These are phyloP conservation scores for Alopecurus myosuroides DNA, from an alignment of 176 grass and related monocot genomes.

Conservation along the genomic window DNA sequence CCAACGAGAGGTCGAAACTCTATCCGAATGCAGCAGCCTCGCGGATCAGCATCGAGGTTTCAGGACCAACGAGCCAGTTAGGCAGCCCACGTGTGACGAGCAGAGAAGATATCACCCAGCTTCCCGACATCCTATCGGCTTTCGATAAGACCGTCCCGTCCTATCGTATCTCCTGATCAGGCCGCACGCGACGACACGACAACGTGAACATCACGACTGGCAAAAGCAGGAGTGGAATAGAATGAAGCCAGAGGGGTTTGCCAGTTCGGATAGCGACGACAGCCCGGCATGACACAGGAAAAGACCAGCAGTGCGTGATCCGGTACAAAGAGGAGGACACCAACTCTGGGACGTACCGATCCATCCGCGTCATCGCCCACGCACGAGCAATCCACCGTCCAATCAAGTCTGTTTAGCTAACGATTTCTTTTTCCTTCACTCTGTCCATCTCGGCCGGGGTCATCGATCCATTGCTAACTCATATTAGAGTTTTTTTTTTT, in stretches of 20 bases:
- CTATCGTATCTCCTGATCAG: neutral
- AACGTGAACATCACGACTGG: neutral
- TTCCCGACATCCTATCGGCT: neutral
- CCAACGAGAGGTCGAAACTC: neutral
- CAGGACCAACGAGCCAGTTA: too few species aligned
- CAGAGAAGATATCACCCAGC: neutral
- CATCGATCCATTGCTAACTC: too few species aligned
- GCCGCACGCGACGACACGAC: neutral
- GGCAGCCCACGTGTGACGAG: neutral
- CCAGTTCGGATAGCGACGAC: neutral
- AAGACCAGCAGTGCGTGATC: neutral
- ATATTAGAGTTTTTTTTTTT: too few species aligned
- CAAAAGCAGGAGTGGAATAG: neutral
- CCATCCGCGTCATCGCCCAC: constrained; percentile 17
- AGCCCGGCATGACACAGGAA: neutral
- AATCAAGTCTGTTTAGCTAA: too few species aligned
- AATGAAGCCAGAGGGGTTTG: neutral
- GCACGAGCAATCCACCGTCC: neutral
- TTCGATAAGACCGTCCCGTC: neutral
- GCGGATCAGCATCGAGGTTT: neutral
- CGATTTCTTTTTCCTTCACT: too few species aligned
- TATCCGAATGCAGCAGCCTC: neutral
- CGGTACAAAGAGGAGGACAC: neutral
- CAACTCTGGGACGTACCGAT: neutral
- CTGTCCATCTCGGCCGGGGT: too few species aligned